A percentile compares a stretch with the other conserved stretches of the same genome.
phyloP scores from a whole-genome alignment of 2,329 filamentous ascomycete genomes.

The Neocatenulostroma microsporum region DNA sequence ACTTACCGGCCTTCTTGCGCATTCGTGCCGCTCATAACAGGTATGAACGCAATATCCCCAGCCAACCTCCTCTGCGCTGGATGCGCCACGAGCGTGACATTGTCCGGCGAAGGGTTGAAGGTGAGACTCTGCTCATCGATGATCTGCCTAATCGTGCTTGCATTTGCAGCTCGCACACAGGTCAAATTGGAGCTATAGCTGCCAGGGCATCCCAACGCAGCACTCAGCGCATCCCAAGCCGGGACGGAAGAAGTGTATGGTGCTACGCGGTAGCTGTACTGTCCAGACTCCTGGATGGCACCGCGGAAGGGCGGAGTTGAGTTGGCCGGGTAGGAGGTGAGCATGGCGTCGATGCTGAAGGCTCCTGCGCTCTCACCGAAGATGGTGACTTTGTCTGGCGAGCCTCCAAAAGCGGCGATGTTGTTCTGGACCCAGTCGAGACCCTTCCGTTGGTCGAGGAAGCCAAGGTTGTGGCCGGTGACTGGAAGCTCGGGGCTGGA shows the following conservation, averaged over 20 bases:
- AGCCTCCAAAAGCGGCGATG: conserved; percentile 53
- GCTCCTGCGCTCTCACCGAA: conserved; percentile 10
- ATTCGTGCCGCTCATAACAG: conserved; percentile 29
- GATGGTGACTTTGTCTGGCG: conserved; percentile 31
- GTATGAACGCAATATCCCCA: conserved; percentile 29
- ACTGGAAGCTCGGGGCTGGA: conserved; percentile 29
- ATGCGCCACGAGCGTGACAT: conserved; percentile 26
- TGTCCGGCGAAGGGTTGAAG: conserved; percentile 28
- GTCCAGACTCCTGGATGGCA: conserved; percentile 16
- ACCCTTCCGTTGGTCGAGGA: conserved; percentile 31
- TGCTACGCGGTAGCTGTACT: conserved; percentile 20
- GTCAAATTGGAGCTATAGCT: conserved; percentile 20
- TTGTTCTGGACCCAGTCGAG: conserved; percentile 52
- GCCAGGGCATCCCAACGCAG: conserved; percentile 22
- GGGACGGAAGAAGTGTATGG: conserved; percentile 12
- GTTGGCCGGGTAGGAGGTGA: conserved; percentile 6
- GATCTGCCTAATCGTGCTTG: conserved; percentile 25
- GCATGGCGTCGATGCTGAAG: not conserved
- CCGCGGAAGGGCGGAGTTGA: not conserved
- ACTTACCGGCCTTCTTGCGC: conserved; percentile 29
- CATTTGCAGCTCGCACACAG: conserved; percentile 26
- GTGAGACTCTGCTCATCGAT: conserved; percentile 24
- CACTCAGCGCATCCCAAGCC: conserved; percentile 21
- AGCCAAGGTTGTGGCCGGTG: conserved; percentile 29
- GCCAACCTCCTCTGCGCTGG: conserved; percentile 20